phyloP scores from a whole-genome alignment of 2,329 filamentous ascomycete genomes.

The Sclerotiophoma versabilis region DNA sequence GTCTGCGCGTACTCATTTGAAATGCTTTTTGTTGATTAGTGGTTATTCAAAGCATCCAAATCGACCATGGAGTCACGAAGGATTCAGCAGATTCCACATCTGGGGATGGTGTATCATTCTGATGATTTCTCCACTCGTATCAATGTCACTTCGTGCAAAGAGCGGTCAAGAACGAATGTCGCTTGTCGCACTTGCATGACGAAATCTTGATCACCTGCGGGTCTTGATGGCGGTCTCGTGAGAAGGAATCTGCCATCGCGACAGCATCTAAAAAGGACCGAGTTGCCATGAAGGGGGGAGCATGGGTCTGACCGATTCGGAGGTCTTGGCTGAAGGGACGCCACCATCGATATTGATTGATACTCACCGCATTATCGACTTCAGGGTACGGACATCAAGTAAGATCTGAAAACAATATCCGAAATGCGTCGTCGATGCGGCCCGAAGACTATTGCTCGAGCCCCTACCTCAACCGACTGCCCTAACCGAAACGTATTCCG shows the following conservation, averaged over 20 bases:
- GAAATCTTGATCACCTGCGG: background rate
- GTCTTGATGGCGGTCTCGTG: background rate
- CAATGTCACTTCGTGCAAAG: background rate
- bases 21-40: constrained; percentile 25
- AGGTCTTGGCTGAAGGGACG: background rate
- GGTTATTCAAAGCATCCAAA: background rate
- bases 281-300: background rate
- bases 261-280: background rate
- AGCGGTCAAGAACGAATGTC: constrained; percentile 10
- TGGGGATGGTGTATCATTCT: background rate
- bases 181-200: constrained; percentile 1
- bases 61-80: constrained; percentile 10
- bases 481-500: background rate
- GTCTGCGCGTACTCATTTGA: constrained; percentile 13
- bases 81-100: background rate
- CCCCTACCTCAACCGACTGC: background rate
- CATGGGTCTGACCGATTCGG: background rate
- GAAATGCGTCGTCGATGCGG: background rate
- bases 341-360: constrained; percentile 8
- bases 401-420: constrained; percentile 13
- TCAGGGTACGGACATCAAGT: constrained; percentile 20
- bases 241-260: background rate
- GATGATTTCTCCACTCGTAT: background rate
- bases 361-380: constrained; percentile 2
- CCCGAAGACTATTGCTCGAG: background rate